Conservation (phyloP, 169 alveolate genomes). For the Plasmodium cynomolgi region DNA sequence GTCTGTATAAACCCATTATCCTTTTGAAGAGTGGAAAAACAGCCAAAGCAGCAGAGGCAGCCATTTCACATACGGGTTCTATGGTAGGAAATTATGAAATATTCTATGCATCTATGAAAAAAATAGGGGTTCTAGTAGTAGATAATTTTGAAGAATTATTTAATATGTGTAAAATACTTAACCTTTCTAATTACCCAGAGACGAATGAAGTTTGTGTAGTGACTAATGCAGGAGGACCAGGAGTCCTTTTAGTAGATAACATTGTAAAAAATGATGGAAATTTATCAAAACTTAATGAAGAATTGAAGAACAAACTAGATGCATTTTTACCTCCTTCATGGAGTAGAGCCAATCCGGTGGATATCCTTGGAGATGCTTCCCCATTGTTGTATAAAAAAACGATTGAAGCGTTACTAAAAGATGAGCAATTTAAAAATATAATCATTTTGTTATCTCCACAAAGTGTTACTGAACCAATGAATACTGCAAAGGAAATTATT, state of each 20-base stretch:
- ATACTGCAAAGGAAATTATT: constrained; percentile 64
- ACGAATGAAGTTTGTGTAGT: constrained; percentile 81
- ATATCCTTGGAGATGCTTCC: constrained; percentile 88
- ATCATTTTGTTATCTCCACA: constrained; percentile 86
- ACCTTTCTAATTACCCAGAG: constrained; percentile 78
- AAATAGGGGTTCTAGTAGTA: constrained; percentile 83
- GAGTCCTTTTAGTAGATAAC: constrained; percentile 85
- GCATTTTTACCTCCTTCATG: constrained; percentile 83
- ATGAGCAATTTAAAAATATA: constrained; percentile 81
- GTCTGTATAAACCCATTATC: constrained; percentile 82
- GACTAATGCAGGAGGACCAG: constrained; percentile 90
- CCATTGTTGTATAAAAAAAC: constrained; percentile 82
- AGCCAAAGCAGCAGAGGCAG: constrained; percentile 85
- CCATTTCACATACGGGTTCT: constrained; percentile 88
- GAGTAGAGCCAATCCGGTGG: constrained; percentile 87
- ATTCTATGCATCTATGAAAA: constrained; percentile 83
- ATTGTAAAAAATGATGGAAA: constrained; percentile 77
- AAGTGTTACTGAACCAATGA: constrained; percentile 67
- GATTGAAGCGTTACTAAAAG: constrained; percentile 77
- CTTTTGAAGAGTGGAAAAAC: constrained; percentile 87
- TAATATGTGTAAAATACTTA: constrained; percentile 77
- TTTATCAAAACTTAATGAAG: constrained; percentile 75
- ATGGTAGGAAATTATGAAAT: constrained; percentile 85
- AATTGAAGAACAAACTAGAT: constrained; percentile 75
- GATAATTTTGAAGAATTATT: constrained; percentile 83